Conservation (phyloP, 1,284 basidiomycete genomes). For the Ustilago trichophora region DNA sequence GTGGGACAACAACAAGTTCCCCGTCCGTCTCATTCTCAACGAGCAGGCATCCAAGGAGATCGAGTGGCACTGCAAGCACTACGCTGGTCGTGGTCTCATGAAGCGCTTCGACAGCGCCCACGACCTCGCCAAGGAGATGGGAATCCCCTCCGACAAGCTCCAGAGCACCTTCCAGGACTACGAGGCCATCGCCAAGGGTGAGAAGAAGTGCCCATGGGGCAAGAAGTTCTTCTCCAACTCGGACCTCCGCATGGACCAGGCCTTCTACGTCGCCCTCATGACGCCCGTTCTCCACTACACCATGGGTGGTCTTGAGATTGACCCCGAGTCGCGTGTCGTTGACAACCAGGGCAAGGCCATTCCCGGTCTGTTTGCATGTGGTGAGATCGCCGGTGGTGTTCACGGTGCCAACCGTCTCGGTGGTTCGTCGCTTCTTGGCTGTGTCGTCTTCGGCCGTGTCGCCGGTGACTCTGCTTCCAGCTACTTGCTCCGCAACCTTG, state of each 20-base stretch:
- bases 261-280: slow-evolving; percentile 82
- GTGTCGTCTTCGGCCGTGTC: slow-evolving; percentile 95
- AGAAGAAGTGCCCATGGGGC: slow-evolving; percentile 89
- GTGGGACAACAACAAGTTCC: slow-evolving; percentile 73
- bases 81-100: slow-evolving; percentile 95
- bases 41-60: slow-evolving; percentile 90
- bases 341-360: slow-evolving; percentile 79
- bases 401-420: slow-evolving; percentile 96
- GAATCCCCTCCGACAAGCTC: slow-evolving; percentile 77
- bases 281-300: slow-evolving; percentile 70
- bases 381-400: slow-evolving; percentile 96
- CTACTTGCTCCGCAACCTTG: slow-evolving; percentile 70
- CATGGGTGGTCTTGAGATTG: slow-evolving; percentile 97
- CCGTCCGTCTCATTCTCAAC: slow-evolving; percentile 92
- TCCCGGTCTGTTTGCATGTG: slow-evolving; percentile 85
- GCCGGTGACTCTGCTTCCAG: slow-evolving; percentile 83
- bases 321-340: slow-evolving; percentile 83
- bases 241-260: slow-evolving; percentile 84
- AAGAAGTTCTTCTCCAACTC: slow-evolving; percentile 95
- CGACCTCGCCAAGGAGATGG: slow-evolving; percentile 93
- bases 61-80: slow-evolving; percentile 89
- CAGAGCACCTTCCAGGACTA: slow-evolving; percentile 93
- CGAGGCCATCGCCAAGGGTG: slow-evolving; percentile 79
- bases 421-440: slow-evolving; percentile 80
- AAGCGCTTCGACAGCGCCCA: slow-evolving; percentile 79